A percentile compares a stretch with the other conserved stretches of the same genome.
These are phyloP conservation scores for Colletotrichum theobromicola DNA, from an alignment of 2,329 filamentous ascomycete species.

Conservation along the genomic window DNA sequence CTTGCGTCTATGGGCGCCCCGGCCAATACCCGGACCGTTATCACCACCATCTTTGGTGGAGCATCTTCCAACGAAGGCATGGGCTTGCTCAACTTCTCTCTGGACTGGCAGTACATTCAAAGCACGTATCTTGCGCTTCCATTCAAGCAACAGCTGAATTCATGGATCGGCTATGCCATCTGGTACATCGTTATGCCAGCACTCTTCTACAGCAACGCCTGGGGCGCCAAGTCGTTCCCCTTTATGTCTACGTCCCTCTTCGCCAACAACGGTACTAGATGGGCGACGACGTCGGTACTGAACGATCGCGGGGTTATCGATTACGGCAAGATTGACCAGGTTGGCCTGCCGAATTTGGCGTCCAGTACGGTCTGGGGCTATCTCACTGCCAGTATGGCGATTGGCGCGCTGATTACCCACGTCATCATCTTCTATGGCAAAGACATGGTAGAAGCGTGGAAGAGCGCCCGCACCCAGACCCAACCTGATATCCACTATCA, in stretches of 20 bases:
- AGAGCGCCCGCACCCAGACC: constrained; percentile 22
- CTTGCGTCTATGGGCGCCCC: constrained; percentile 45
- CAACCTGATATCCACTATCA: constrained; percentile 44
- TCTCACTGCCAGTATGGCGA: constrained; percentile 34
- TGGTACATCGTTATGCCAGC: constrained; percentile 39
- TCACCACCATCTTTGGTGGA: constrained; percentile 43
- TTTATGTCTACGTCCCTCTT: constrained; percentile 37
- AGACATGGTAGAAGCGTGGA: constrained; percentile 23
- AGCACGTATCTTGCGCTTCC: constrained; percentile 39
- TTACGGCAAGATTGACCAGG: constrained; percentile 26
- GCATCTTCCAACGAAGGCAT: constrained; percentile 40
- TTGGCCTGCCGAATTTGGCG: constrained; percentile 31
- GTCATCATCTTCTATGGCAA: constrained; percentile 25
- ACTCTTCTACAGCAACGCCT: constrained; percentile 47
- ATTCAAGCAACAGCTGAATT: constrained; percentile 40
- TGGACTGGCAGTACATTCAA: constrained; percentile 51
- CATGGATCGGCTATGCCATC: constrained; percentile 38
- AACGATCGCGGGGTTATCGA: constrained; percentile 29
- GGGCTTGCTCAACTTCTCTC: constrained; percentile 42
- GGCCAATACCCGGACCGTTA: constrained; percentile 24
- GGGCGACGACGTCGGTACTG: constrained; percentile 26
- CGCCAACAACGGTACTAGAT: constrained; percentile 27
- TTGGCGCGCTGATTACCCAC: constrained; percentile 25
- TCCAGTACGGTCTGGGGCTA: constrained; percentile 31
- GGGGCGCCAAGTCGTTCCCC: constrained; percentile 35